A percentile compares a stretch with the other conserved stretches of the same genome.
Conservation (phyloP, 345 rosid species). For the Firmiana major region DNA sequence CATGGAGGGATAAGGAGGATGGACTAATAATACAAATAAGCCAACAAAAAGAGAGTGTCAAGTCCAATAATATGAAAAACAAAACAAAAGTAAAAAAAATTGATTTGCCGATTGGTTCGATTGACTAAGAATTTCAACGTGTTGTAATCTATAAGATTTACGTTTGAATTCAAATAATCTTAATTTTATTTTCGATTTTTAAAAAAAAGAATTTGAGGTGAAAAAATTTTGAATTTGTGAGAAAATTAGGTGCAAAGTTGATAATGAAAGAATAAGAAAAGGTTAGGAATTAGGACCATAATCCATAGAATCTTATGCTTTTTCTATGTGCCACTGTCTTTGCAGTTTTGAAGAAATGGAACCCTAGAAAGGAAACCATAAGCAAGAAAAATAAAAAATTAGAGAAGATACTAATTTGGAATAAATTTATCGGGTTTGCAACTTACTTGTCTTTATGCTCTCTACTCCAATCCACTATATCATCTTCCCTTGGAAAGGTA, state of each 20-base stretch:
- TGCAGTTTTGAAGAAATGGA: not conserved
- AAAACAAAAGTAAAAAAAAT: not conserved
- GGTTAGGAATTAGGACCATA: not conserved
- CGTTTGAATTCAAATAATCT: too few species aligned
- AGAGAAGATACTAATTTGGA: not conserved
- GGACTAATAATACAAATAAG: not conserved
- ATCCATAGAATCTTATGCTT: constrained; percentile 11
- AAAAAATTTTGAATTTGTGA: not conserved
- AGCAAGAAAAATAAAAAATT: not conserved
- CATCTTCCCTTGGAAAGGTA: constrained; percentile 4
- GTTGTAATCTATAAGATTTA: too few species aligned
- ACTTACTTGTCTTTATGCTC: not conserved
- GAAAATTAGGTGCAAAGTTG: constrained; percentile 1
- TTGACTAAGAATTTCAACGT: too few species aligned
- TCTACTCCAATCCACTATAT: constrained; percentile 8
- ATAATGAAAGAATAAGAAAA: not conserved
- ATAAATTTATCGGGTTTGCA: not conserved
- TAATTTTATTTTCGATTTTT: too few species aligned
- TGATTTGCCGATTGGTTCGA: too few species aligned
- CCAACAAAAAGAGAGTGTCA: not conserved
- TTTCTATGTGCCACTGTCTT: constrained; percentile 8
- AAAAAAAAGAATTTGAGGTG: not conserved
- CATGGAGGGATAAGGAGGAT: not conserved
- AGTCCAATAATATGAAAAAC: not conserved
- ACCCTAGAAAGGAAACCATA: not conserved